A percentile compares a stretch with the other conserved stretches of the same genome.
These are phyloP conservation scores for Mycosphaerelloides madeirae DNA, from an alignment of 2,329 filamentous ascomycete species.

Conservation along the genomic window DNA sequence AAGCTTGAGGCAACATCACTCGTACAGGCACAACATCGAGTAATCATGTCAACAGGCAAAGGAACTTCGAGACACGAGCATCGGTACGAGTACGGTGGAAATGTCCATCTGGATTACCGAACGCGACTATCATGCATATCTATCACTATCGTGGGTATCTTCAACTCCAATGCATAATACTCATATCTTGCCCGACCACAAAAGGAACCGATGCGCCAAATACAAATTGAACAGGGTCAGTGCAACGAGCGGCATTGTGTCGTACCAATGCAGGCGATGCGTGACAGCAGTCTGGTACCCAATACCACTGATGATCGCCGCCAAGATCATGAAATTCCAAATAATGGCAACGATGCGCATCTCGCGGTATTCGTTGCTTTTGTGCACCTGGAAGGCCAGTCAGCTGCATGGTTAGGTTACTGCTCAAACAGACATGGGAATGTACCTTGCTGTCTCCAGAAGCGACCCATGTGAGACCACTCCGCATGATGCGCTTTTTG, in stretches of 20 bases:
- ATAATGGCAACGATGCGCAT: slow-evolving; percentile 40
- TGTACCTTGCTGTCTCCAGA: slow-evolving; percentile 36
- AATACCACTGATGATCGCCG: slow-evolving; percentile 34
- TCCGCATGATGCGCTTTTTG: slow-evolving; percentile 40
- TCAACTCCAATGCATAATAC: no score
- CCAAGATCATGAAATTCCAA: slow-evolving; percentile 35
- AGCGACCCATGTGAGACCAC: slow-evolving; percentile 39
- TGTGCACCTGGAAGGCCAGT: no score
- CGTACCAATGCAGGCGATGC: slow-evolving; percentile 36
- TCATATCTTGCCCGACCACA: slow-evolving; percentile 25
- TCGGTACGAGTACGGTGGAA: no score
- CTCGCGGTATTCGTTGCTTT: slow-evolving; percentile 42
- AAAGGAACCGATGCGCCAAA: slow-evolving; percentile 38
- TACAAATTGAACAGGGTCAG: slow-evolving; percentile 39
- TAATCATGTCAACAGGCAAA: no score
- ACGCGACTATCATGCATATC: no score
- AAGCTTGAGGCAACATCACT: no score
- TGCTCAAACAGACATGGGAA: no score
- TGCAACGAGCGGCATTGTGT: slow-evolving; percentile 37
- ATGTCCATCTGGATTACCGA: no score
- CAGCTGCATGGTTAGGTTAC: no score
- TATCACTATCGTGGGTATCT: no score
- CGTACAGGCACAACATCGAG: no score
- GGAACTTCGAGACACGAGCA: no score
- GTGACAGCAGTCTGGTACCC: slow-evolving; percentile 31